Conservation (phyloP, 2,329 filamentous ascomycete genomes). For the Pseudopyrenochaeta lycopersici region DNA sequence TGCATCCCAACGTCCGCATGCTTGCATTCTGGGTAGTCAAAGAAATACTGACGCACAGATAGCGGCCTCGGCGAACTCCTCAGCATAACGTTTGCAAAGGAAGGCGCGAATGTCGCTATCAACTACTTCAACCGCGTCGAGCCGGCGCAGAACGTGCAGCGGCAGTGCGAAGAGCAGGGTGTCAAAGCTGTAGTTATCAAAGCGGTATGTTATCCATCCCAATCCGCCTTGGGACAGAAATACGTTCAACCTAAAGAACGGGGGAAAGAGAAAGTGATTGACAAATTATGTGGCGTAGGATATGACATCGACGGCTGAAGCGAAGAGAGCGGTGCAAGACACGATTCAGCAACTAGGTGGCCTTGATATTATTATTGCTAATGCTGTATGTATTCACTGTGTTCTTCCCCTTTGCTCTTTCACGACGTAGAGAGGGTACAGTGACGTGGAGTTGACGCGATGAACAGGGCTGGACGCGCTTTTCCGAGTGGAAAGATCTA, state of each 20-base stretch:
- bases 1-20: too few relatives aligned
- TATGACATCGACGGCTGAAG: constrained; percentile 67
- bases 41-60: background rate
- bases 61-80: constrained; percentile 78
- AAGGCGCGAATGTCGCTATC: constrained; percentile 74
- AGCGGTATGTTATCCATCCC: constrained; percentile 59
- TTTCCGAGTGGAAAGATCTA: constrained; percentile 65
- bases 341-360: constrained; percentile 70
- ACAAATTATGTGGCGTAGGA: constrained; percentile 61
- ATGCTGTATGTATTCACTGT: constrained; percentile 62
- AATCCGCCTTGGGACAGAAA: too few relatives aligned
- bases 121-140: constrained; percentile 74
- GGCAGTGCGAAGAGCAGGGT: constrained; percentile 62
- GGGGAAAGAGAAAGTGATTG: too few relatives aligned
- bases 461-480: constrained; percentile 68
- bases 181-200: constrained; percentile 66
- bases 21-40: too few relatives aligned
- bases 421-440: background rate
- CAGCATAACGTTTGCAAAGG: constrained; percentile 70
- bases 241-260: too few relatives aligned
- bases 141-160: constrained; percentile 67
- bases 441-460: background rate
- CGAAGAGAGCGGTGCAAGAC: constrained; percentile 66
- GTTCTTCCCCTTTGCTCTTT: background rate
- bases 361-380: constrained; percentile 80